Conservation (phyloP, 2,329 filamentous ascomycete species). For the Epichloe festucae region DNA sequence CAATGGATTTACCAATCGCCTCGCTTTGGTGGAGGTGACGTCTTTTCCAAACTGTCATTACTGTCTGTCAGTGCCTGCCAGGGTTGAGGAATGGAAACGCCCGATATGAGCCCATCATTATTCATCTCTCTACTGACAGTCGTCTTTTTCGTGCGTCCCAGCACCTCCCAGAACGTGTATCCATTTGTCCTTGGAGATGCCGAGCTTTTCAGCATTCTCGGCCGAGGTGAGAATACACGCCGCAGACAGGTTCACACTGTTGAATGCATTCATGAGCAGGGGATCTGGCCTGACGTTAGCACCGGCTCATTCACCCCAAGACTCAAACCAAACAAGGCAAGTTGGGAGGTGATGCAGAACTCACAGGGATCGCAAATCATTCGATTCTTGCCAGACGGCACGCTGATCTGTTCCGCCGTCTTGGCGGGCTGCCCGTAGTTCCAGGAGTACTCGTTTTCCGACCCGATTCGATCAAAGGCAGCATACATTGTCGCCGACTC, state of each 20-base stretch:
- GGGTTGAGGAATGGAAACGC: no score
- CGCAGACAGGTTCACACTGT: slow-evolving; percentile 50
- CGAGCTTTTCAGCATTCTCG: slow-evolving; percentile 38
- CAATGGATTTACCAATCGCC: slow-evolving; percentile 43
- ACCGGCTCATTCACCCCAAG: not conserved
- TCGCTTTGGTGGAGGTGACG: slow-evolving; percentile 45
- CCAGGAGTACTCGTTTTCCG: slow-evolving; percentile 43
- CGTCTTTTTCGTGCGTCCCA: slow-evolving; percentile 41
- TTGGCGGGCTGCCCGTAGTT: slow-evolving; percentile 33
- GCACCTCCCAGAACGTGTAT: slow-evolving; percentile 53
- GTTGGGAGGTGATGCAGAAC: slow-evolving; percentile 9
- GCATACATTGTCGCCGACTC: slow-evolving; percentile 50
- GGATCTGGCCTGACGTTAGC: slow-evolving; percentile 34
- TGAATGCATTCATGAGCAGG: slow-evolving; percentile 59
- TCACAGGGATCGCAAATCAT: slow-evolving; percentile 58
- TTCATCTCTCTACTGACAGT: slow-evolving; percentile 27
- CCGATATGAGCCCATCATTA: no score
- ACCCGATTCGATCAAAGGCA: slow-evolving; percentile 44
- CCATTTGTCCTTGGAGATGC: slow-evolving; percentile 43
- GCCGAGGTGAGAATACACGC: slow-evolving; percentile 48
- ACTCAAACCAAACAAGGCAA: not conserved
- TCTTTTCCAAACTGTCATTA: slow-evolving; percentile 43
- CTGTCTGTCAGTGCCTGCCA: not conserved
- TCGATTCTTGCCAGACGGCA: slow-evolving; percentile 41
- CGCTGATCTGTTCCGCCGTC: slow-evolving; percentile 38